Evolutionary conservation across 2,329 filamentous ascomycete genomes (phyloP).

Genomic region (Hymenoscyphus repandus): DNA sequence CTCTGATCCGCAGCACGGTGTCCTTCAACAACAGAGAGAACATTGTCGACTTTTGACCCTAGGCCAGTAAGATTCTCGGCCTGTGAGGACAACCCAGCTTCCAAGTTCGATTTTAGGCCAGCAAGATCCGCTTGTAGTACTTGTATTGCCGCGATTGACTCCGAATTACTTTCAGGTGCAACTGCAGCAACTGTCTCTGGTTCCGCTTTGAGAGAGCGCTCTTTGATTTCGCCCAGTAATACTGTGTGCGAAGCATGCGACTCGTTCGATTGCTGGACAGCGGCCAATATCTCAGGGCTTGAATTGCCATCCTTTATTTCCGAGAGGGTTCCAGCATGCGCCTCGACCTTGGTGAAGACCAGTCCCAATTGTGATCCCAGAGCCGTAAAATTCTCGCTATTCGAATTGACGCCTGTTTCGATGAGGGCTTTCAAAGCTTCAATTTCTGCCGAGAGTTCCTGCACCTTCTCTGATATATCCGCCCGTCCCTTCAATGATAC

Average conservation of each 20-base stretch:
- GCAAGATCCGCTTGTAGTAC: conserved; percentile 13
- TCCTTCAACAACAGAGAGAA: conserved; percentile 20
- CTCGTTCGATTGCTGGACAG: conserved; percentile 23
- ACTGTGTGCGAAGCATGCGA: conserved; percentile 19
- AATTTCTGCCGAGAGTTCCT: conserved; percentile 19
- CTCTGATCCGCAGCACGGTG: conserved; percentile 16
- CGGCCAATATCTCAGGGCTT: conserved; percentile 19
- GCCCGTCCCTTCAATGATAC: conserved; percentile 18
- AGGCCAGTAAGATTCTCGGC: conserved; percentile 18
- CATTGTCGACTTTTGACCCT: conserved; percentile 21
- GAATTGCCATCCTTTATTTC: conserved; percentile 19
- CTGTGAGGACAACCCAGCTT: conserved; percentile 18
- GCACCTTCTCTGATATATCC: conserved; percentile 16
- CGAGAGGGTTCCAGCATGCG: conserved; percentile 14
- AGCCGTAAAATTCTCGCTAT: conserved; percentile 12
- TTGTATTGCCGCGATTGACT: conserved; percentile 8
- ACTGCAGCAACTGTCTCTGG: conserved; percentile 5
- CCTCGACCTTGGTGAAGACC: conserved; percentile 18
- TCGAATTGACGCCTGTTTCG: conserved; percentile 13
- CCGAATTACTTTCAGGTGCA: conserved; percentile 1
- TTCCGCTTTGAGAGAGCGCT: conserved; percentile 13
- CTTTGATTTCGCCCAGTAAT: conserved; percentile 19
- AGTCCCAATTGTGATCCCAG: conserved; percentile 19
- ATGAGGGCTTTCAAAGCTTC: conserved; percentile 19
- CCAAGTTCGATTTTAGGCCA: conserved; percentile 21